Conservation (phyloP, 306 rosid species). For the Vigna unguiculata region DNA sequence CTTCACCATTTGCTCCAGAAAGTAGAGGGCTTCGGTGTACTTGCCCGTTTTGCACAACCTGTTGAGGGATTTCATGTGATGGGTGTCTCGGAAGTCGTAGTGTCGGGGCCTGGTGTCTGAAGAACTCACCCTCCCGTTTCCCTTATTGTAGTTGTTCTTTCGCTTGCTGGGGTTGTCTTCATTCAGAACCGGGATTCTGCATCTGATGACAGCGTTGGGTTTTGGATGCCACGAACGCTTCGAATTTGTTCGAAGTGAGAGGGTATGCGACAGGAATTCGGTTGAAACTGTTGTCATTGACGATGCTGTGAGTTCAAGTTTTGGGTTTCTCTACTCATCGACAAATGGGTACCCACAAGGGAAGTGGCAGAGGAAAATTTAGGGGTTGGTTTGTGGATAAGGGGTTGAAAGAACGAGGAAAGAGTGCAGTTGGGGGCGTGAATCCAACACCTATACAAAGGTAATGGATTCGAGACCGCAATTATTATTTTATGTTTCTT, state of each 20-base stretch:
- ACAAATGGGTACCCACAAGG: neutral
- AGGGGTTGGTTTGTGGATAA: conserved; percentile 45
- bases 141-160: conserved; percentile 30
- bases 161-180: conserved; percentile 36
- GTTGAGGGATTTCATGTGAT: conserved; percentile 64
- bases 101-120: conserved; percentile 50
- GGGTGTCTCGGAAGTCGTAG: conserved; percentile 57
- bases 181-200: conserved; percentile 48
- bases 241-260: conserved; percentile 42
- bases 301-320: conserved; percentile 23
- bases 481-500: conserved; percentile 32
- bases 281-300: conserved; percentile 70
- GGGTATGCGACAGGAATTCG: conserved; percentile 63
- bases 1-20: conserved; percentile 70
- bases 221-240: conserved; percentile 51
- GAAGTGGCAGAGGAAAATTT: neutral
- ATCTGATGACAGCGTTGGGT: conserved; percentile 40
- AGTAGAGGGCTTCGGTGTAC: conserved; percentile 72
- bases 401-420: conserved; percentile 27
- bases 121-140: conserved; percentile 41
- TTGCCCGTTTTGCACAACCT: conserved; percentile 73
- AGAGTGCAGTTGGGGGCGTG: neutral
- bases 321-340: conserved; percentile 38
- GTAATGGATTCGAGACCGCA: conserved; percentile 7
- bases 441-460: neutral